These are phyloP conservation scores for Fusarium nematophilum DNA, from an alignment of 2,329 filamentous ascomycete genomes.

Conservation along the genomic window DNA sequence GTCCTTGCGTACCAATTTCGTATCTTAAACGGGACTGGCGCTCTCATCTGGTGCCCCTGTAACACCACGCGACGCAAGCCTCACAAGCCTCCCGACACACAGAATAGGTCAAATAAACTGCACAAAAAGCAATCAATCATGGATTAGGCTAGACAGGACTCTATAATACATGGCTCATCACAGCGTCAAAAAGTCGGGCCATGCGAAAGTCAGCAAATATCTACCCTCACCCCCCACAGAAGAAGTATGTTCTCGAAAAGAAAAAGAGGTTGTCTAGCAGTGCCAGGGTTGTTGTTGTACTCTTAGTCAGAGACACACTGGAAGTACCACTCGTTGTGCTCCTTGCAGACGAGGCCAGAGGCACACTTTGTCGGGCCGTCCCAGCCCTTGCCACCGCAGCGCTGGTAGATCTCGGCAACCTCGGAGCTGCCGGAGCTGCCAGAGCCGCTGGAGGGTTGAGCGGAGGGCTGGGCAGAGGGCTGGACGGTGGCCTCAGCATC, in stretches of 20 bases:
- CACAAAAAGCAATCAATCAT: too few species aligned
- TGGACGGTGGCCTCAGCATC: conserved; percentile 7
- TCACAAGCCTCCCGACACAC: too few species aligned
- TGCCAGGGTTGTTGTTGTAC: too few species aligned
- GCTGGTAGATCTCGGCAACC: conserved; percentile 29
- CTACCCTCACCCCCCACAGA: neutral
- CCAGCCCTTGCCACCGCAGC: conserved; percentile 57
- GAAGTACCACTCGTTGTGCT: conserved; percentile 52
- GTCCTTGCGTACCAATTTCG: too few species aligned
- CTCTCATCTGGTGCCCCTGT: too few species aligned
- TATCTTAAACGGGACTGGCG: too few species aligned
- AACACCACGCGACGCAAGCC: too few species aligned
- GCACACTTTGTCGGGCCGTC: conserved; percentile 55
- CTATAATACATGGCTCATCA: conserved; percentile 10
- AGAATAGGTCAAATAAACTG: too few species aligned
- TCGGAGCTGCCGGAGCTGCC: neutral
- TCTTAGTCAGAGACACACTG: conserved; percentile 46
- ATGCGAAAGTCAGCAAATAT: conserved; percentile 2
- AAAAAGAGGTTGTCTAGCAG: neutral
- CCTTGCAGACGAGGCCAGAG: conserved; percentile 53
- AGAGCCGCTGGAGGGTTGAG: neutral
- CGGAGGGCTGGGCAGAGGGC: neutral
- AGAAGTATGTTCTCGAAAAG: neutral
- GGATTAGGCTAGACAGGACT: conserved; percentile 7
- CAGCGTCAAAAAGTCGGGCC: neutral